These are phyloP conservation scores for Pichia sp. DNA, from an alignment of 1,139 yeast genomes.

Conservation along the genomic window DNA sequence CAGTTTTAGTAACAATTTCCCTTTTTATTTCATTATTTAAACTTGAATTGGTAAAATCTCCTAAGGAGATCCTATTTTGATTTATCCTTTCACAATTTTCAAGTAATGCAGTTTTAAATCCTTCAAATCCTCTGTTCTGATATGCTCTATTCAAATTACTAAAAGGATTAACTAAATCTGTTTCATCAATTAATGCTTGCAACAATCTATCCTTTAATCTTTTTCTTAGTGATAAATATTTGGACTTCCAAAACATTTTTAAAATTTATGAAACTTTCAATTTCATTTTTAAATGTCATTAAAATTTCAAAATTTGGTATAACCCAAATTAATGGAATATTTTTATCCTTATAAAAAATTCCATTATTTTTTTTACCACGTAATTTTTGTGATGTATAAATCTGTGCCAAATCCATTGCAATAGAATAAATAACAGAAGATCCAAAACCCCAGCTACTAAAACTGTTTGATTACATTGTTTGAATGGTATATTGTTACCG, in stretches of 20 bases:
- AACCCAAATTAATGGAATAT: constrained; percentile 28
- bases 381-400: constrained; percentile 26
- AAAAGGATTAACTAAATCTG: constrained; percentile 8
- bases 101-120: constrained; percentile 2
- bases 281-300: constrained; percentile 27
- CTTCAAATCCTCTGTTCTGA: constrained; percentile 2
- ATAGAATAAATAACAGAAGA: constrained; percentile 35
- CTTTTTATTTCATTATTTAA: too few relatives aligned
- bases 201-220: constrained; percentile 17
- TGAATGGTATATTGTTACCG: constrained; percentile 34
- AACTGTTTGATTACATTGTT: constrained; percentile 31
- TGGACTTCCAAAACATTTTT: constrained; percentile 23
- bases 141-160: background rate
- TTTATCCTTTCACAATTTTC: background rate
- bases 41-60: too few relatives aligned
- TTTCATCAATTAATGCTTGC: constrained; percentile 5
- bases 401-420: constrained; percentile 32
- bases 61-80: too few relatives aligned
- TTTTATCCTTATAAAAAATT: constrained; percentile 15
- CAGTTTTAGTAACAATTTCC: too few relatives aligned
- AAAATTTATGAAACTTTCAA: constrained; percentile 23
- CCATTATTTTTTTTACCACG: constrained; percentile 19
- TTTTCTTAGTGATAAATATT: constrained; percentile 26
- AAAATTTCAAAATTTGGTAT: constrained; percentile 30
- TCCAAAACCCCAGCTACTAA: constrained; percentile 40